Conservation (phyloP, 192 early-diverging fungal species). For the Neocallimastix lanati region DNA sequence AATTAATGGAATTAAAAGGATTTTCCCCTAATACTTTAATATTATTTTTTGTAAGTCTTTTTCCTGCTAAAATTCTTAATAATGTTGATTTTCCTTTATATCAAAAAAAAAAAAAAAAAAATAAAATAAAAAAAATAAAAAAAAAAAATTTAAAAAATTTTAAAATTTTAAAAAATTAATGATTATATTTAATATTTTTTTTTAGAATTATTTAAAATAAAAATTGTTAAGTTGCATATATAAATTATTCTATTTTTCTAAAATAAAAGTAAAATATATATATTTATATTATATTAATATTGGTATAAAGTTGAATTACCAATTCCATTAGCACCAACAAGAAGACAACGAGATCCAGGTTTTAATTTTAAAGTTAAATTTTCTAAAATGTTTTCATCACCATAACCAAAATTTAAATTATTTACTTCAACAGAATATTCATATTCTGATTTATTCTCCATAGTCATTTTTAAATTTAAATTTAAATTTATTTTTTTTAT, state of each 20-base stretch:
- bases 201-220: too few relatives aligned
- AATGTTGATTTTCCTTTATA: constrained; percentile 43
- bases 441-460: background rate
- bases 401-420: constrained; percentile 34
- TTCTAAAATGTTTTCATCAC: constrained; percentile 15
- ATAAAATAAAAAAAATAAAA: too few relatives aligned
- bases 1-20: constrained; percentile 19
- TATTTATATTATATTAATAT: too few relatives aligned
- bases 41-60: constrained; percentile 31
- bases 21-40: constrained; percentile 40
- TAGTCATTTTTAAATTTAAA: background rate
- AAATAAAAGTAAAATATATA: too few relatives aligned
- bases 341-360: constrained; percentile 37
- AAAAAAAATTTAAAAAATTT: too few relatives aligned
- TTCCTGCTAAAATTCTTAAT: constrained; percentile 49
- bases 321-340: constrained; percentile 58
- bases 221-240: too few relatives aligned
- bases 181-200: too few relatives aligned
- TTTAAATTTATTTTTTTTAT: too few relatives aligned
- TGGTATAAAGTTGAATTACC: background rate
- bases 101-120: too few relatives aligned
- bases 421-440: constrained; percentile 16
- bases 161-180: too few relatives aligned
- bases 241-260: too few relatives aligned
- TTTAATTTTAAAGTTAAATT: constrained; percentile 26